Base-by-base conservation (phyloP, 2,329 filamentous ascomycete species). In the Sporothrix schenckii region DNA sequence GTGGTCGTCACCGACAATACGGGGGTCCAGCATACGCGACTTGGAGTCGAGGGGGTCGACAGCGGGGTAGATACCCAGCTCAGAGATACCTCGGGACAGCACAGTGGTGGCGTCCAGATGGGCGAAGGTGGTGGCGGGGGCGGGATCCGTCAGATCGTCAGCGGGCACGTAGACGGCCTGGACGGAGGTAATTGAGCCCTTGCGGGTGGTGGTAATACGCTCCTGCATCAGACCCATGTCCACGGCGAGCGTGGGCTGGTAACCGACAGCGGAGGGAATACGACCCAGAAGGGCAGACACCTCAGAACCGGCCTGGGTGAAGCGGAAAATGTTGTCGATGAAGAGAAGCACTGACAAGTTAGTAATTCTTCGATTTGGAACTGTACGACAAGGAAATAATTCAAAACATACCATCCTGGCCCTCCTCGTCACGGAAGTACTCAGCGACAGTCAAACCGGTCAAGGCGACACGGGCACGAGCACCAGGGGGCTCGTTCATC, bases 301-400 rank as follows among this genome's bases (percentile, higher is more conserved):
- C 87, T 99, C 95, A 80, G 95, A 98, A 94, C 95, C 95, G 83
- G 95, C 95, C 87, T 98, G 94, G 76, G 94, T 97, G 89, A 98
- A 98, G 81, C 95, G 92, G 93, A 97, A 98, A 86, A 99, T 98
- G 89, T 99, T 99, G 91, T 99, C 95, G 83, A 98, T 98, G 89
- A 98, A 97, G 83, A 97, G 93, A 82, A 97, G 88, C 89, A 97
- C 93, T 91, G 72, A 2, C 2, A 16, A 11, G 52, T 49, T 68
- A 68, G 66, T 39, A 13, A 44, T n/a, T 30, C 65, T 6, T 11
- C 41, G 41, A 2, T 13, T 44, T 44, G 10, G 41, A 11, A 44
- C 41, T 13, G 2, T 13, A 44, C 3, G 41, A 44, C 10, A 44
- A 11, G 14, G 11, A 44, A 44, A 44, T 3, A 44, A 50, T 41